A percentile compares a stretch with the other conserved stretches of the same genome.
These are phyloP conservation scores for Aspergillus spinulosporus DNA, from an alignment of 2,329 filamentous ascomycete genomes.

Conservation along the genomic window DNA sequence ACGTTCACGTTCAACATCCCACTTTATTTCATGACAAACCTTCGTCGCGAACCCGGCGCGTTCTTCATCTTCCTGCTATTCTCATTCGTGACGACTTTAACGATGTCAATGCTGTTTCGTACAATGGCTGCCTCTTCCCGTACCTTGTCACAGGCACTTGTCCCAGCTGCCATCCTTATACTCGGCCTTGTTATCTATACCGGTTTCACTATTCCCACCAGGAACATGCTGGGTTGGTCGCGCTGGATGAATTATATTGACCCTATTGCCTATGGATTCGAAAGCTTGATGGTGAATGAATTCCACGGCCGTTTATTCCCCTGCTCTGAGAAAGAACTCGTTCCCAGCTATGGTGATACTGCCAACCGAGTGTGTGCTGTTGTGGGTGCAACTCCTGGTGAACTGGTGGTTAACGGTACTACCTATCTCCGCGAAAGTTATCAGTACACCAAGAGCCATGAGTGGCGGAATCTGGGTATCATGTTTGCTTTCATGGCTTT, in stretches of 20 bases:
- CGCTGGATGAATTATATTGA: constrained; percentile 82
- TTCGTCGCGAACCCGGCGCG: constrained; percentile 69
- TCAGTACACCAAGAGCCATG: constrained; percentile 58
- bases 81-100: constrained; percentile 69
- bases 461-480: constrained; percentile 71
- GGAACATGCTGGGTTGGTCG: constrained; percentile 75
- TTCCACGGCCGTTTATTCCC: constrained; percentile 65
- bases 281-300: constrained; percentile 80
- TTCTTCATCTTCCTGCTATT: constrained; percentile 88
- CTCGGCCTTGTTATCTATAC: constrained; percentile 51
- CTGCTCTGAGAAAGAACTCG: constrained; percentile 41
- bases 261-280: constrained; percentile 77
- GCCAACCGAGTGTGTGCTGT: constrained; percentile 57
- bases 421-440: constrained; percentile 57
- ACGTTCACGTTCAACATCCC: constrained; percentile 73
- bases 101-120: constrained; percentile 85
- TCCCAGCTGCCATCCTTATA: constrained; percentile 55
- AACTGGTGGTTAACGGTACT: constrained; percentile 56
- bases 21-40: constrained; percentile 84
- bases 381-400: constrained; percentile 60
- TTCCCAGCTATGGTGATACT: constrained; percentile 43
- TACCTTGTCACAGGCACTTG: constrained; percentile 61
- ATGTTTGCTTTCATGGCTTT: constrained; percentile 65
- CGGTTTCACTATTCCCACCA: constrained; percentile 47
- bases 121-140: constrained; percentile 75